A percentile compares a stretch with the other conserved stretches of the same genome.
Conservation (phyloP, 768 basidiomycete genomes). For the Leccinum arenicola region DNA sequence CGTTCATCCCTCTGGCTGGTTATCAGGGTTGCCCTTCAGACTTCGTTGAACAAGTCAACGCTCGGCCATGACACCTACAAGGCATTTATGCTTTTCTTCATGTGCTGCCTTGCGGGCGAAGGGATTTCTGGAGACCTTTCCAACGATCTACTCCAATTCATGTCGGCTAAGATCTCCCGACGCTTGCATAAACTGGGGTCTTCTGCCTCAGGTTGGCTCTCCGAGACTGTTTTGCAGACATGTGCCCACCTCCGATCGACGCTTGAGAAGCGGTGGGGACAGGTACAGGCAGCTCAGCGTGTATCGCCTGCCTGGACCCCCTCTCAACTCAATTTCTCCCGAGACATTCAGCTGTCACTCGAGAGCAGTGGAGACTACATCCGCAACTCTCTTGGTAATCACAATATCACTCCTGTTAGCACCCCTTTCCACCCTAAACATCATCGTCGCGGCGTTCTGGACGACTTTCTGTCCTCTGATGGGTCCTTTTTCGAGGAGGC, state of each 20-base stretch:
- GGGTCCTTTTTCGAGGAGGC: constrained; percentile 9
- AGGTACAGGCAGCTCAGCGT: not conserved
- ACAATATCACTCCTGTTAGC: fast-evolving
- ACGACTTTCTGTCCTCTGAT: constrained; percentile 15
- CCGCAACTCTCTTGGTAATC: constrained; percentile 9
- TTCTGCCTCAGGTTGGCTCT: not conserved
- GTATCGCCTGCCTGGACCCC: constrained; percentile 31
- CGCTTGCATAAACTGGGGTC: not conserved
- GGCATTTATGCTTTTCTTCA: constrained; percentile 29
- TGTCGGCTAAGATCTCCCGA: not conserved
- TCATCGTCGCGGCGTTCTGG: constrained; percentile 8
- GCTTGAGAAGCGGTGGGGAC: constrained; percentile 3
- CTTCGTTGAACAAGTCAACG: constrained; percentile 22
- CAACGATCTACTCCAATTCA: not conserved
- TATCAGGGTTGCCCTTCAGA: constrained; percentile 44
- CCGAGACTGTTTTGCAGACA: not conserved
- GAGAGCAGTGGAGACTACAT: constrained; percentile 29
- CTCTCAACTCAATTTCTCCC: constrained; percentile 20
- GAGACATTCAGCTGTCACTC: constrained; percentile 23
- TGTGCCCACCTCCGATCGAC: not conserved
- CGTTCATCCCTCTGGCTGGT: constrained; percentile 48
- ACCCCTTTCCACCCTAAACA: constrained; percentile 4
- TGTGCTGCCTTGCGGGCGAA: constrained; percentile 9
- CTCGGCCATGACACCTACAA: constrained; percentile 26
- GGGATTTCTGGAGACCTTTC: not conserved